Base-by-base conservation (phyloP, 1,284 basidiomycete species). In the Microbotryum intermedium region DNA sequence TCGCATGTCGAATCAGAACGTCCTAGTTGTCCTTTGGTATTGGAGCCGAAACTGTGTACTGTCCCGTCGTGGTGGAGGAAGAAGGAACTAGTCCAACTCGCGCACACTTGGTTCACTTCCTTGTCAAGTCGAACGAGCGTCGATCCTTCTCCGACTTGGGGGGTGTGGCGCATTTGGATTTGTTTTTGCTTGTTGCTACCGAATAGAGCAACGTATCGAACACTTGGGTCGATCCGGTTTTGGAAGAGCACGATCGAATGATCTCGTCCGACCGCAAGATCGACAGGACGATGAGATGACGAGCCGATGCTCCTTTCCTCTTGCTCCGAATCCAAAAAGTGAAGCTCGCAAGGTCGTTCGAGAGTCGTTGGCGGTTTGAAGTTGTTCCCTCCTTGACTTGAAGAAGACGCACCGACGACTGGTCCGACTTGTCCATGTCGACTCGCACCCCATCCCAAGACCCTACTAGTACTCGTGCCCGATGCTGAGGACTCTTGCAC, bases 401-500 rank as follows among this genome's bases (percentile, higher is more conserved):
- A n/a, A n/a, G n/a, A n/a, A n/a, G n/a, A n/a, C n/a, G n/a, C n/a
- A n/a, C n/a, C n/a, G n/a, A n/a, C n/a, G 54, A 71, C 46, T 46
- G 67, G 59, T 23, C 85, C 86, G 1, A 90, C 79, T 69, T 90
- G 89, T 2, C 88, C 88, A 69, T 90, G 88, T 46, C 91, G 78
- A 26, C 82, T 80, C 4, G 84, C 79, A 6, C 90, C 91, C 90
- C 90, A 94, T 39, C 34, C 34, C 4, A 39, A 39, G 10, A 39
- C 3, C 90, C 90, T 1, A 84, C 75, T 13, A 87, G 65, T 66
- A 18, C 54, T 43, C 44, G 26, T 11, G 20, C 11, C 62, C 58
- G 11, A 18, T 39, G n/a, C 3, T 20, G 26, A 23, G 2, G 6
- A n/a, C 26, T 53, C 13, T 10, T 56, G 25, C 21, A 87, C 59